Conservation (phyloP, 345 rosid species). For the Citrus australasica region DNA sequence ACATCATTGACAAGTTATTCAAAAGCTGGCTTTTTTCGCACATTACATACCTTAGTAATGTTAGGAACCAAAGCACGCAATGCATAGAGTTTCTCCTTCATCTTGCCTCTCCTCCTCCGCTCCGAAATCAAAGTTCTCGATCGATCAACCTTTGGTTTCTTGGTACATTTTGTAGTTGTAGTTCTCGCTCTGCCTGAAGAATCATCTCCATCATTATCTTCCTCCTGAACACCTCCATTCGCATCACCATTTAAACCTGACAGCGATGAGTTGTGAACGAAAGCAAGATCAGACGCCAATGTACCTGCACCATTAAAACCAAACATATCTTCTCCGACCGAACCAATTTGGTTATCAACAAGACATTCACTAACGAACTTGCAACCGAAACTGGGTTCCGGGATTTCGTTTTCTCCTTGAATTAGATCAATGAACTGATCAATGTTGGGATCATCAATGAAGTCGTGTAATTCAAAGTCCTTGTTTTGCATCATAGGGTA, state of each 20-base stretch:
- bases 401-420: slow-evolving; percentile 42
- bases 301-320: slow-evolving; percentile 10
- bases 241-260: slow-evolving; percentile 37
- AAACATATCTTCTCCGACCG: slow-evolving; percentile 20
- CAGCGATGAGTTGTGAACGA: slow-evolving; percentile 25
- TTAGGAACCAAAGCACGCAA: slow-evolving; percentile 86
- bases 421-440: slow-evolving; percentile 54
- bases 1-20: neutral
- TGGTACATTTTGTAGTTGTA: slow-evolving; percentile 17
- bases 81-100: slow-evolving; percentile 89
- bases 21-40: neutral
- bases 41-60: slow-evolving; percentile 65
- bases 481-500: slow-evolving; percentile 21
- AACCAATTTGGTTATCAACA: slow-evolving; percentile 26
- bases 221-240: slow-evolving; percentile 22
- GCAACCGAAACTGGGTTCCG: slow-evolving; percentile 26
- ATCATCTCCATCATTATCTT: slow-evolving; percentile 41
- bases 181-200: slow-evolving; percentile 52
- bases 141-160: slow-evolving; percentile 52
- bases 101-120: slow-evolving; percentile 62
- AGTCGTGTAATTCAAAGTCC: slow-evolving; percentile 44
- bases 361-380: slow-evolving; percentile 30
- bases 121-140: slow-evolving; percentile 76
- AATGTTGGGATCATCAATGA: slow-evolving; percentile 50
- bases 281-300: slow-evolving; percentile 30